Base-by-base conservation (phyloP, 1,139 yeast genomes). In the Pichia sp. region DNA sequence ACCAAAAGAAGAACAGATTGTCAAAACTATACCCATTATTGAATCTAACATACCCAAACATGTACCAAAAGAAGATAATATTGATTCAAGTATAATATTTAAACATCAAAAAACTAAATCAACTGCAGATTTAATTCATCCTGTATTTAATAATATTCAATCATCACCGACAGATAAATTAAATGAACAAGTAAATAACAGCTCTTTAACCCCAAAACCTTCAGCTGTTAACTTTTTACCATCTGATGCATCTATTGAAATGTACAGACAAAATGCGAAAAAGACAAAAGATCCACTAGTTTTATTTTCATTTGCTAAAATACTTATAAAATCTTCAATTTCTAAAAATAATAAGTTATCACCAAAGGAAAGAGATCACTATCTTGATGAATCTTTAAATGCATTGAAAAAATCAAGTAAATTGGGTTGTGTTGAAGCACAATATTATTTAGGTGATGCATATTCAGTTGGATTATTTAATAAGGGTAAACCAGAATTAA, bases 351-450 rank as follows among this genome's bases (percentile, higher is more conserved):
- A 58, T 19, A 49, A 53, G 5, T 38, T 55, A 7, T 36, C 53
- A 1, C 41, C 41, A 3, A 39, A 66, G 51, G 69, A 74, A 57
- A 70, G 75, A 57, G 65, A 73, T 50, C 75, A 82, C 57, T 80
- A 82, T 56, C 70, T 90, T 45, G 86, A 86, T 62, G 97, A 93
- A 64, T 95, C 96, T 0, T 73, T 79, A 41, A 75, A 75, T 54
- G 84, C 87, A 59, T 74, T 93, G 58, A 84, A 81, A 58, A 81
- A 81, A 62, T 75, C 93, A 44, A 75, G 91, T 25, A 95, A 87
- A 57, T 81, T 84, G 58, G 96, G 97, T 6, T 86, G 83, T 62
- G 79, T 84, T 3, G 96, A 91, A 56, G 96, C 98, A 0, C 98
- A 91, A 67, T 93, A 91, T 66, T 74, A 91, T 41, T 72, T 93